phyloP scores from a whole-genome alignment of 1,284 basidiomycete species.

The Fomitopsis palustris region DNA sequence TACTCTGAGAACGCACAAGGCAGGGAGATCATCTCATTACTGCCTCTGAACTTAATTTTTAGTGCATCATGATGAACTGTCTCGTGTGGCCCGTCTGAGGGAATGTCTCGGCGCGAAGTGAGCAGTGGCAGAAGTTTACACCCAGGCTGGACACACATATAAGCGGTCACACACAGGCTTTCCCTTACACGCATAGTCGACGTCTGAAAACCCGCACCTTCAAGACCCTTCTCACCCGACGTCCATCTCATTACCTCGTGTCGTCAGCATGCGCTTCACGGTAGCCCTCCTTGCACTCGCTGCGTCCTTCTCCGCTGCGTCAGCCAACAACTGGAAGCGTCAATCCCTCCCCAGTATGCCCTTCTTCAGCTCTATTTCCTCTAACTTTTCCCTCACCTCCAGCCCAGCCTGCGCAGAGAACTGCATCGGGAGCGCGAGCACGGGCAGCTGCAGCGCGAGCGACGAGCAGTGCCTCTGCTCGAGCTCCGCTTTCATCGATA shows the following conservation, averaged over 20 bases:
- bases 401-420: slow-evolving; percentile 47
- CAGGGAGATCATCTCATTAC: too few relatives aligned
- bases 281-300: slow-evolving; percentile 39
- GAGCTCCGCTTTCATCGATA: slow-evolving; percentile 39
- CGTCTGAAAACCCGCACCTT: too few relatives aligned
- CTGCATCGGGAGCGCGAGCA: slow-evolving; percentile 42
- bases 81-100: too few relatives aligned
- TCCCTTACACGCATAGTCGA: too few relatives aligned
- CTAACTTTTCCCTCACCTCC: too few relatives aligned
- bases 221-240: background rate
- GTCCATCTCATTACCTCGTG: slow-evolving; percentile 7
- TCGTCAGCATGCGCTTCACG: slow-evolving; percentile 51
- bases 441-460: slow-evolving; percentile 36
- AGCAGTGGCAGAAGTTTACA: too few relatives aligned
- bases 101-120: too few relatives aligned
- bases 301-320: slow-evolving; percentile 38
- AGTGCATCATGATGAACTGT: too few relatives aligned
- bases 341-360: slow-evolving; percentile 34
- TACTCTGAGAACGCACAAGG: too few relatives aligned
- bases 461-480: slow-evolving; percentile 56
- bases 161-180: too few relatives aligned
- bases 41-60: too few relatives aligned
- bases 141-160: too few relatives aligned
- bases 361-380: background rate
- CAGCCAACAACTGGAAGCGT: slow-evolving; percentile 31